Conservation (phyloP, 805 yeast species). For the Sugiyamaella qingdaonensis region DNA sequence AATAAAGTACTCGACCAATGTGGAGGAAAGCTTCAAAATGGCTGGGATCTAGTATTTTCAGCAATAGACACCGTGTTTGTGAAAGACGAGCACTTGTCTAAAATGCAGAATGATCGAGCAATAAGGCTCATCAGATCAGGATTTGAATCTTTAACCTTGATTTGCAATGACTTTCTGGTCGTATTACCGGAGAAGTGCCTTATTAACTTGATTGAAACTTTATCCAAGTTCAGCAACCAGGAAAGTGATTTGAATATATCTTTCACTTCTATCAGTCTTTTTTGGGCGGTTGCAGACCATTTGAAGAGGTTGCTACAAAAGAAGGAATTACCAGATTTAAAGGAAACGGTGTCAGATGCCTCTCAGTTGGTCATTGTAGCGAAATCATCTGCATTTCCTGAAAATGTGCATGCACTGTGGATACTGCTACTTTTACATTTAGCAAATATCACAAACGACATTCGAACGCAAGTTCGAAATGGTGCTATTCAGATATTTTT, state of each 20-base stretch:
- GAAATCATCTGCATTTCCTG: conserved; percentile 10
- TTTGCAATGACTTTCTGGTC: conserved; percentile 79
- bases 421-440: conserved; percentile 57
- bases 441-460: conserved; percentile 59
- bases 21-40: conserved; percentile 56
- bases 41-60: conserved; percentile 70
- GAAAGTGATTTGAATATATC: conserved; percentile 75
- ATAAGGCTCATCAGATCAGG: conserved; percentile 57
- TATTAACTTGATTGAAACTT: conserved; percentile 61
- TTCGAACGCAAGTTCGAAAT: conserved; percentile 75
- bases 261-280: conserved; percentile 84
- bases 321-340: conserved; percentile 22
- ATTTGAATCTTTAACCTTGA: conserved; percentile 76
- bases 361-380: conserved; percentile 28
- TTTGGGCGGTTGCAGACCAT: conserved; percentile 87
- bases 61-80: conserved; percentile 38
- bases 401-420: conserved; percentile 48
- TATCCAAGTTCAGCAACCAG: conserved; percentile 70
- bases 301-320: conserved; percentile 35
- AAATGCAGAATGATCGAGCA: conserved; percentile 33
- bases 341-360: conserved; percentile 10
- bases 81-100: conserved; percentile 35
- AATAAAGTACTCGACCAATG: conserved; percentile 73
- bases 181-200: conserved; percentile 65
- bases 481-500: conserved; percentile 89